phyloP scores from a whole-genome alignment of 306 rosid species.

The Malus orientalis region DNA sequence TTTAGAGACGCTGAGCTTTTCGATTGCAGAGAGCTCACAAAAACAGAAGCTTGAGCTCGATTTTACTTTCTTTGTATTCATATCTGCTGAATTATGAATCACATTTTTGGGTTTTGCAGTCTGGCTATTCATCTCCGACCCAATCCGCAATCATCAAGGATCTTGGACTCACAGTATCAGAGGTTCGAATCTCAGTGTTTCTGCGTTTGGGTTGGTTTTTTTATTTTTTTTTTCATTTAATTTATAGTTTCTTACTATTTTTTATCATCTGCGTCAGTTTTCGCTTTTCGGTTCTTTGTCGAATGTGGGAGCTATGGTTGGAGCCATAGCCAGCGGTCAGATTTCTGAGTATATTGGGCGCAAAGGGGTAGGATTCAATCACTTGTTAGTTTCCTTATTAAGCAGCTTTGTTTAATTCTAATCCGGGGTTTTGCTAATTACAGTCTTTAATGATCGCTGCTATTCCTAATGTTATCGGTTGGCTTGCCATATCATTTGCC shows the following conservation, averaged over 20 bases:
- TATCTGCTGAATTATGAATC: neutral
- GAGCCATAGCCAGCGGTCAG: conserved; percentile 97
- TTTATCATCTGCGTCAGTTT: conserved; percentile 36
- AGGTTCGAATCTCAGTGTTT: conserved; percentile 38
- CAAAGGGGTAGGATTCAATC: conserved; percentile 65
- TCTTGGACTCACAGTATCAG: conserved; percentile 76
- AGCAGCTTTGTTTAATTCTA: neutral
- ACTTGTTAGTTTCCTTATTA: neutral
- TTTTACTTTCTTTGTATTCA: neutral
- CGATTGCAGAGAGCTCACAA: neutral
- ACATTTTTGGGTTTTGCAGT: conserved; percentile 29
- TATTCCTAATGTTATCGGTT: conserved; percentile 82
- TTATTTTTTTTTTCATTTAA: neutral
- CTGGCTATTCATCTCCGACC: conserved; percentile 89
- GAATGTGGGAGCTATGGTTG: conserved; percentile 97
- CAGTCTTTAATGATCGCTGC: conserved; percentile 95
- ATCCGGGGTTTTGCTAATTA: conserved; percentile 15
- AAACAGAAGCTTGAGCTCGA: neutral
- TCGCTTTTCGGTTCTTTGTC: conserved; percentile 87
- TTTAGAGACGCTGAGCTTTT: neutral
- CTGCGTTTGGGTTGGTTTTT: neutral
- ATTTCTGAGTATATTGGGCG: conserved; percentile 89
- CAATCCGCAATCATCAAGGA: conserved; percentile 76
- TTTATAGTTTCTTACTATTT: conserved; percentile 5
- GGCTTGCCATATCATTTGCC: conserved; percentile 89